These are phyloP conservation scores for Myxozyma sirexii DNA, from an alignment of 805 yeast species.

Conservation along the genomic window DNA sequence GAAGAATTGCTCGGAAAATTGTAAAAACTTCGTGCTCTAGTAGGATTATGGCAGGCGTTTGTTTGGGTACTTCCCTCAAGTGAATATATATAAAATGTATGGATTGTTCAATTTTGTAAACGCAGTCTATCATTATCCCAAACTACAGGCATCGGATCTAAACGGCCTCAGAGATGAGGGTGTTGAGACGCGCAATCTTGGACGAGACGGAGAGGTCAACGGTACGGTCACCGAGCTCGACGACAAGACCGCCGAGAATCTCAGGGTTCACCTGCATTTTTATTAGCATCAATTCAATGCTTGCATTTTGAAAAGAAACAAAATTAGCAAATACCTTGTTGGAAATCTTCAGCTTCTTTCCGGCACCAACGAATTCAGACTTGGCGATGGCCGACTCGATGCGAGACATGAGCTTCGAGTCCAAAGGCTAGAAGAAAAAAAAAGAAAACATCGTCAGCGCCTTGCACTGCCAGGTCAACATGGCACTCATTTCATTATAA, in stretches of 20 bases:
- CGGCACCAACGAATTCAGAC: conserved; percentile 80
- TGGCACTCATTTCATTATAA: not conserved
- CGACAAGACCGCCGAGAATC: conserved; percentile 92
- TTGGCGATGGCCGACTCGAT: conserved; percentile 74
- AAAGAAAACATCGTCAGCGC: not conserved
- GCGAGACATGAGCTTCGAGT: conserved; percentile 74
- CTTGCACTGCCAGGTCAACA: not conserved
- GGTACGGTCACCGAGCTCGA: conserved; percentile 95
- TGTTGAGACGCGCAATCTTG: conserved; percentile 86
- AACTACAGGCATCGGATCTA: conserved; percentile 43
- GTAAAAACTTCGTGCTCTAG: not conserved
- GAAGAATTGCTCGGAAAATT: conserved; percentile 5
- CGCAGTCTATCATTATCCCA: not conserved
- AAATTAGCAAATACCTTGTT: conserved; percentile 60
- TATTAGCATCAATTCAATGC: not conserved
- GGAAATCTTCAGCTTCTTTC: conserved; percentile 80
- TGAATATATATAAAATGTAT: not conserved
- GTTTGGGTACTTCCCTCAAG: not conserved
- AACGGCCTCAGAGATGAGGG: conserved; percentile 81
- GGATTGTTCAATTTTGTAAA: not conserved
- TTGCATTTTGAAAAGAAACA: not conserved
- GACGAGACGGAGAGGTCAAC: conserved; percentile 87
- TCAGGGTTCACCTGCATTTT: conserved; percentile 65
- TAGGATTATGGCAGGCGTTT: not conserved
- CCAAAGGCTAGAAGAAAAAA: conserved; percentile 55